A percentile compares a stretch with the other conserved stretches of the same genome.
Conservation (phyloP, 352 stramenopile genomes). For the Phytophthora boehmeriae region DNA sequence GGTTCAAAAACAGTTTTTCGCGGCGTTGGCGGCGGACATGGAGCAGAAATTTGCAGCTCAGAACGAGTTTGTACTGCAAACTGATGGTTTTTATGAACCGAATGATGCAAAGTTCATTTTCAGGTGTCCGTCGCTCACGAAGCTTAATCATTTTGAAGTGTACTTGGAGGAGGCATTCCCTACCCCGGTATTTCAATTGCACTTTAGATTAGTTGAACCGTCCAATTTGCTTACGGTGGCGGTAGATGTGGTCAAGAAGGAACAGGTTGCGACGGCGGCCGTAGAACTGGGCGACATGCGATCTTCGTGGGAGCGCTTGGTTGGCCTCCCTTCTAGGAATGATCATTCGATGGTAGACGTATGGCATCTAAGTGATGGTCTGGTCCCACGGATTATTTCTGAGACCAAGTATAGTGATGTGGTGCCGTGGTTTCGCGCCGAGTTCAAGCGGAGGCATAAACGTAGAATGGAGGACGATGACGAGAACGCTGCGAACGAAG, state of each 20-base stretch:
- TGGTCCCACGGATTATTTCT: conserved; percentile 59
- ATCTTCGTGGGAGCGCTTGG: conserved; percentile 60
- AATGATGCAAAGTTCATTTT: conserved; percentile 74
- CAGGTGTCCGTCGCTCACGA: conserved; percentile 55
- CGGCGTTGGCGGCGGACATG: conserved; percentile 38
- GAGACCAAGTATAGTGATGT: conserved; percentile 72
- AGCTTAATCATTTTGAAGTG: conserved; percentile 67
- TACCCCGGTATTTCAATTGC: conserved; percentile 47
- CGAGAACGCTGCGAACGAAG: conserved; percentile 40
- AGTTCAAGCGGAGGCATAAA: conserved; percentile 47
- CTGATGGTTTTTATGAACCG: conserved; percentile 42
- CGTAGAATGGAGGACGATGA: conserved; percentile 47
- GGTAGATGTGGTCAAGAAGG: conserved; percentile 47
- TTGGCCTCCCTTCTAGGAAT: conserved; percentile 54
- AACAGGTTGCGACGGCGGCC: conserved; percentile 11
- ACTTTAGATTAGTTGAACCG: conserved; percentile 52
- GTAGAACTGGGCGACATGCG: conserved; percentile 47
- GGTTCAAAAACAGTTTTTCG: conserved; percentile 50
- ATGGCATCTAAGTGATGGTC: conserved; percentile 62
- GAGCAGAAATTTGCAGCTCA: conserved; percentile 37
- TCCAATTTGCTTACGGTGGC: conserved; percentile 55
- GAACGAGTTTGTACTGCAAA: conserved; percentile 47
- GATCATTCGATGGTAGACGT: conserved; percentile 80
- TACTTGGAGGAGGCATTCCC: conserved; percentile 66
- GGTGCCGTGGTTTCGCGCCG: conserved; percentile 56